Base-by-base conservation (phyloP, 2,329 filamentous ascomycete genomes). In the Mycosphaerella sp. region DNA sequence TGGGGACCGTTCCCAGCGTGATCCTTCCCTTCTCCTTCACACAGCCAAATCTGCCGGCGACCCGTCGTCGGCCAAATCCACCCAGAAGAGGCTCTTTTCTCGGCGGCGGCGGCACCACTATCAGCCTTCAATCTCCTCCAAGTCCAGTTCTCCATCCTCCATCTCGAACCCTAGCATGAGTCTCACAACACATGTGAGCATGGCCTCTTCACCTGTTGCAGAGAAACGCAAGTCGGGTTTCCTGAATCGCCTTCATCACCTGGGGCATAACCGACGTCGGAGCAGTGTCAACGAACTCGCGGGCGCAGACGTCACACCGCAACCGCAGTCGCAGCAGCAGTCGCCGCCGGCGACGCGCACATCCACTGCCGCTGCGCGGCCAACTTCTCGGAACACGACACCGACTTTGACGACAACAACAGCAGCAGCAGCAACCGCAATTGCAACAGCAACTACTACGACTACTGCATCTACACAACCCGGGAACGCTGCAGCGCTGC, bases 151-250 rank as follows among this genome's bases (percentile, higher is more conserved):
- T 51, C 51, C 50, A 17, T 51, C 43, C 39, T 47, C 43, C 53
- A 49, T 47, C 31, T 56, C 56, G 6, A 53, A 41, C 47, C 39
- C 45, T 39, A 58, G 55, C 56, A 56, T 51, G 45, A 49, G 55
- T 53, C 53, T 58, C 55, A 57, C 54, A 11, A 31, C 53, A 48
- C 42, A 38, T 47, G 17, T 42, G 10, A 38, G 10, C 32, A 58
- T 61, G 53, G 47, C 51, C 23, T 29, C 49, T 14, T 54, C 54
- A 41, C 56, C 59, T 12, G 53, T 48, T 48, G 53, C 56, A 10
- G 57, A 59, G 50, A 64, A 64, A 50, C 54, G 54, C 50, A 47
- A 44, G 42, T 49, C 53, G 39, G 51, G 53, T 26, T 61, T 62
- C 52, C 56, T 62, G 36, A 53, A 45, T 34, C 58, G 60, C 36